Conservation (phyloP, 2,329 filamentous ascomycete genomes). For the Colletotrichum caudatum region DNA sequence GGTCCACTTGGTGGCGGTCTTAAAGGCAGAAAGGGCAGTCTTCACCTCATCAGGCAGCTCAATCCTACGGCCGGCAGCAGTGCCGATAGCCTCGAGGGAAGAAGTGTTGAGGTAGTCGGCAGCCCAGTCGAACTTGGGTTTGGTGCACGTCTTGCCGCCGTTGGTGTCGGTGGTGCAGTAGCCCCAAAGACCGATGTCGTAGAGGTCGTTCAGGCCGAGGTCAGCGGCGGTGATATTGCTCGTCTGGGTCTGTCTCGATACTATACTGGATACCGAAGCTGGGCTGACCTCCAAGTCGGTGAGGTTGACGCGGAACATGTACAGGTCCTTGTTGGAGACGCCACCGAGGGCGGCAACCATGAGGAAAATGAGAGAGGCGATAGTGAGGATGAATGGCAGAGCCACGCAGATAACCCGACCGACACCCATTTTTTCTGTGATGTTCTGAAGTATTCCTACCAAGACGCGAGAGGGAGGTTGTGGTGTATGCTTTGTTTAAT, state of each 20-base stretch:
- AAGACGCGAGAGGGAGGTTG: background rate
- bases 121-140: slow-evolving; percentile 81
- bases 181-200: slow-evolving; percentile 87
- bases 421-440: slow-evolving; percentile 63
- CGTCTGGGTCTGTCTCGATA: slow-evolving; percentile 43
- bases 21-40: slow-evolving; percentile 78
- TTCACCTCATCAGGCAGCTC: slow-evolving; percentile 76
- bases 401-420: slow-evolving; percentile 89
- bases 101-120: slow-evolving; percentile 77
- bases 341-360: slow-evolving; percentile 68
- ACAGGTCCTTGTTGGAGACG: slow-evolving; percentile 67
- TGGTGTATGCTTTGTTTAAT: background rate
- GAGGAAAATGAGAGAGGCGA: slow-evolving; percentile 80
- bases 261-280: slow-evolving; percentile 47
- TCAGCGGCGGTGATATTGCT: slow-evolving; percentile 68
- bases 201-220: slow-evolving; percentile 78
- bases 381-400: slow-evolving; percentile 84
- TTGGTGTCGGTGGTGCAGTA: slow-evolving; percentile 78
- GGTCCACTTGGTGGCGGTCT: slow-evolving; percentile 82
- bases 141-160: slow-evolving; percentile 74
- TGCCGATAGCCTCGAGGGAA: slow-evolving; percentile 65
- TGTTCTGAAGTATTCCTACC: slow-evolving; percentile 45
- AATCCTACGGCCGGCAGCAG: slow-evolving; percentile 64
- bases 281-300: slow-evolving; percentile 68
- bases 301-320: slow-evolving; percentile 72